Percentiles rank a stretch among this genome's conserved stretches.
Conservation (phyloP, 192 early-diverging fungal species). For the Chytriomyces confervae region DNA sequence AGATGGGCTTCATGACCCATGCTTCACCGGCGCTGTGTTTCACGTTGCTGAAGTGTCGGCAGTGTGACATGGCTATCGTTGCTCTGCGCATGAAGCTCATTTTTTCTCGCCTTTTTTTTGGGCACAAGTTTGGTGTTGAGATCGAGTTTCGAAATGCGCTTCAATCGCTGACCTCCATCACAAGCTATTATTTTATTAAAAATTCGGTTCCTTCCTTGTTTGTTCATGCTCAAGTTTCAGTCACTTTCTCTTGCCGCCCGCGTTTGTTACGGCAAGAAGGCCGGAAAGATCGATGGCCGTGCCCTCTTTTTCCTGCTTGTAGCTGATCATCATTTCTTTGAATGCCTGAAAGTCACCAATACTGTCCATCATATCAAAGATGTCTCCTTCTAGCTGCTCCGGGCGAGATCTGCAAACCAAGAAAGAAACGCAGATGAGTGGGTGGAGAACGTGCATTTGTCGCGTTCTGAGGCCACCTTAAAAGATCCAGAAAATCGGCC, state of each 20-base stretch:
- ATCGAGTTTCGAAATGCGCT: too few relatives aligned
- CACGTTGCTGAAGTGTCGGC: not conserved
- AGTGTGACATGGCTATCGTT: not conserved
- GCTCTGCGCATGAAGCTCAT: not conserved
- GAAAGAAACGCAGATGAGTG: conserved; percentile 7
- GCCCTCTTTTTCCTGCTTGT: conserved; percentile 45
- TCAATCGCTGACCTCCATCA: not conserved
- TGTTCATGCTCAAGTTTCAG: not conserved
- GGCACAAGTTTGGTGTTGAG: too few relatives aligned
- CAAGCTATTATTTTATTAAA: not conserved
- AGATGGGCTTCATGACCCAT: conserved; percentile 42
- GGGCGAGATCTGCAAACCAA: conserved; percentile 9
- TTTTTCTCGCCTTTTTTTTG: too few relatives aligned
- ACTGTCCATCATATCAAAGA: conserved; percentile 59
- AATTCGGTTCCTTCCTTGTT: not conserved
- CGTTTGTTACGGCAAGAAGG: conserved; percentile 34
- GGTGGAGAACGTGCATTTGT: not conserved
- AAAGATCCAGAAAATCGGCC: conserved; percentile 48
- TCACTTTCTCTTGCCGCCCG: not conserved
- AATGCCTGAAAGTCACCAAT: conserved; percentile 60
- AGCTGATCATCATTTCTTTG: conserved; percentile 61
- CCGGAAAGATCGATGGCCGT: conserved; percentile 37
- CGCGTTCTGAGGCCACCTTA: conserved; percentile 38
- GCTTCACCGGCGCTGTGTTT: conserved; percentile 31
- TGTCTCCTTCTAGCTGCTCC: conserved; percentile 58